A percentile compares a stretch with the other conserved stretches of the same genome.
These are phyloP conservation scores for Chromosphaera perkinsii DNA, from an alignment of 208 protist species.

Conservation along the genomic window DNA sequence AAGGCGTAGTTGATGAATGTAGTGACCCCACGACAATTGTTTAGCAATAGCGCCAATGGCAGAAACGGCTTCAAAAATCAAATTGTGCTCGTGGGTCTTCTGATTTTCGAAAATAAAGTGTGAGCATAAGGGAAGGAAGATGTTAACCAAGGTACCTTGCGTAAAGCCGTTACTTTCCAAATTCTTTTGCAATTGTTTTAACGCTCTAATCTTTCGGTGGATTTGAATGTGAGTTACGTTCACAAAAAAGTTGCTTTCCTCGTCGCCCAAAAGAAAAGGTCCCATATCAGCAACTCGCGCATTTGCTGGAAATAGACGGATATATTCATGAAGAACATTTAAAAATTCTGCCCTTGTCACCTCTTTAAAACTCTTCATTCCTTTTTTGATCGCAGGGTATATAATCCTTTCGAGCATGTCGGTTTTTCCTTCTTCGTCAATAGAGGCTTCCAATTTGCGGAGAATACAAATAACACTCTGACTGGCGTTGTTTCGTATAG, in stretches of 20 bases:
- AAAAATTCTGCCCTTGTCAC: too few species aligned
- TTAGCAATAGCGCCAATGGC: background rate
- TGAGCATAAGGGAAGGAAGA: conserved; percentile 6
- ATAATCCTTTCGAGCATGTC: too few species aligned
- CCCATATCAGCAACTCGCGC: background rate
- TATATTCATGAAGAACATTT: too few species aligned
- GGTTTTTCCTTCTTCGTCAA: too few species aligned
- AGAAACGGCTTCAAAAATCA: conserved; percentile 13
- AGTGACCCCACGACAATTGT: conserved; percentile 25
- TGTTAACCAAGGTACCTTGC: background rate
- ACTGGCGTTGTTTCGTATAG: too few species aligned
- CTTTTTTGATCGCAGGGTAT: too few species aligned
- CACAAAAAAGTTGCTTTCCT: conserved; percentile 31
- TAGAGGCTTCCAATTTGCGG: too few species aligned
- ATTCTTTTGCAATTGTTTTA: background rate
- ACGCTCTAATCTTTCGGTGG: conserved; percentile 6
- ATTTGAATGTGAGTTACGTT: conserved; percentile 34
- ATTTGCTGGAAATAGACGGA: background rate
- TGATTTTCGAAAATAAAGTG: conserved; percentile 25
- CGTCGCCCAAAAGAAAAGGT: conserved; percentile 1
- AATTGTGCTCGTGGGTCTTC: conserved; percentile 15
- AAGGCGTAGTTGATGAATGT: conserved; percentile 2
- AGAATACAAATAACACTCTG: too few species aligned
- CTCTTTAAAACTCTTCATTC: too few species aligned
- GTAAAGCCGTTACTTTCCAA: background rate